Conservation (phyloP, 2,329 filamentous ascomycete species). For the Rutstroemia sp. region DNA sequence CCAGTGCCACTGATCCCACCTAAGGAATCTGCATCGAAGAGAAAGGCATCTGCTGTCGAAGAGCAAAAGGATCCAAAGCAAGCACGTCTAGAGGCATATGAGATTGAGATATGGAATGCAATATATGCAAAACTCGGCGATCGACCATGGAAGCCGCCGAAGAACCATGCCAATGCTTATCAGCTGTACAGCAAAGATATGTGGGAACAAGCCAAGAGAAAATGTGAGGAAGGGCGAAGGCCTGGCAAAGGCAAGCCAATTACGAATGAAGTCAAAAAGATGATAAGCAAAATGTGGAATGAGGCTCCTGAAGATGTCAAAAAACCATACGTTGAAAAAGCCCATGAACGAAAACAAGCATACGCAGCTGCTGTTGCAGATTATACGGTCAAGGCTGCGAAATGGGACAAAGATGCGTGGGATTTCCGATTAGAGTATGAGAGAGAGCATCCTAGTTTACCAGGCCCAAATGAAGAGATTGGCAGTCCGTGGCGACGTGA, state of each 20-base stretch:
- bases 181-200: slow-evolving; percentile 78
- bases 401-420: slow-evolving; percentile 65
- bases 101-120: slow-evolving; percentile 44
- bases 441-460: slow-evolving; percentile 41
- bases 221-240: slow-evolving; percentile 59
- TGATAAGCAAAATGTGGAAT: slow-evolving; percentile 88
- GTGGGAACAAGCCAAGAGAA: slow-evolving; percentile 53
- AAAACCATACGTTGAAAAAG: slow-evolving; percentile 70
- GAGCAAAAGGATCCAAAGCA: slow-evolving; percentile 42
- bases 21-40: slow-evolving; percentile 48
- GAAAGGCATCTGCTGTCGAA: slow-evolving; percentile 38
- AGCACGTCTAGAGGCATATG: slow-evolving; percentile 49
- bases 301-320: slow-evolving; percentile 63
- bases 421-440: slow-evolving; percentile 47
- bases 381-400: slow-evolving; percentile 53
- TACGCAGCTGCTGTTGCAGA: slow-evolving; percentile 51
- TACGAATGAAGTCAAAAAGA: slow-evolving; percentile 76
- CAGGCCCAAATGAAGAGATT: slow-evolving; percentile 28
- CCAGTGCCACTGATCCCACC: slow-evolving; percentile 67
- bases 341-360: slow-evolving; percentile 59
- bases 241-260: slow-evolving; percentile 56
- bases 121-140: slow-evolving; percentile 59
- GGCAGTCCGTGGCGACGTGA: slow-evolving; percentile 26
- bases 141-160: slow-evolving; percentile 62
- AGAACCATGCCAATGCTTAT: slow-evolving; percentile 77